Percentiles rank a stretch among this genome's conserved stretches.
Evolutionary conservation across 371 early-diverging fungal species (phyloP).

Genomic region (Sporodiniella umbellata): DNA sequence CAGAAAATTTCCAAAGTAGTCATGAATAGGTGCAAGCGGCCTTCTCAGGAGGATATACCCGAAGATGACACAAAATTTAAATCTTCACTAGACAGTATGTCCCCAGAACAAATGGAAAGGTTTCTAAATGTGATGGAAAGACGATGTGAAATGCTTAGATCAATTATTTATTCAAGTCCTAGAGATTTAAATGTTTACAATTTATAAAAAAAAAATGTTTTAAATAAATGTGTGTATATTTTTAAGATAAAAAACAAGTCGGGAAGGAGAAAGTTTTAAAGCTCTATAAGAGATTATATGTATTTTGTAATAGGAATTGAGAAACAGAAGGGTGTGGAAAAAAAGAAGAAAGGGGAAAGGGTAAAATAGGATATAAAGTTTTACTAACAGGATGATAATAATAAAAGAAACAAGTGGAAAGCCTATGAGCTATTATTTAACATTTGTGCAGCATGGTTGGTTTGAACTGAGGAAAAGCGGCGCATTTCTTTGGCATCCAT

Average conservation of each 20-base stretch:
- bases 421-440: conserved; percentile 38
- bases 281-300: too few relatives aligned
- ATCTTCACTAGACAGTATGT: conserved; percentile 20
- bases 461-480: conserved; percentile 51
- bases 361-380: neutral
- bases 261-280: neutral
- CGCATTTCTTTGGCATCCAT: conserved; percentile 55
- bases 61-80: conserved; percentile 20
- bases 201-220: neutral
- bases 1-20: neutral
- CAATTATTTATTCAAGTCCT: conserved; percentile 10
- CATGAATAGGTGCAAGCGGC: neutral
- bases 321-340: too few relatives aligned
- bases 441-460: conserved; percentile 40
- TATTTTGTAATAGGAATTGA: too few relatives aligned
- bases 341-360: too few relatives aligned
- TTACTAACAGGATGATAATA: neutral
- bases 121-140: conserved; percentile 24
- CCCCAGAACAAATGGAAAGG: conserved; percentile 19
- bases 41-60: conserved; percentile 1
- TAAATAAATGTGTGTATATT: neutral
- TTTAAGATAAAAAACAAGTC: neutral
- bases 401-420: neutral
- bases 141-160: conserved; percentile 24
- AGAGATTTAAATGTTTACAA: neutral